phyloP scores from a whole-genome alignment of 2,329 filamentous ascomycete genomes.

The Colletotrichum acutatum region DNA sequence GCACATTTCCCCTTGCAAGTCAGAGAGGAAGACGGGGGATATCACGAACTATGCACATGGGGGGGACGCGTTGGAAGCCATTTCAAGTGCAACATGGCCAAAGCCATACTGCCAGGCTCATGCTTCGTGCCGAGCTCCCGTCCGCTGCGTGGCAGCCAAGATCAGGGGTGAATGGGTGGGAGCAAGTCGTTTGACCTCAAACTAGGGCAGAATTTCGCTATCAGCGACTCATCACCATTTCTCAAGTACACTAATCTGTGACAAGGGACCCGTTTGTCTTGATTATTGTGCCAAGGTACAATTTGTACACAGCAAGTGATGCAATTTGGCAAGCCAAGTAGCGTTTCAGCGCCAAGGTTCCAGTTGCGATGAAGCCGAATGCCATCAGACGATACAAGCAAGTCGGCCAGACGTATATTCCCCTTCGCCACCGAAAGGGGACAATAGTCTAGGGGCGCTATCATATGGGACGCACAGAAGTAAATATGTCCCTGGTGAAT shows the following conservation, averaged over 20 bases:
- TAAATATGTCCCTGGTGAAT: background rate
- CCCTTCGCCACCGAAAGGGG: background rate
- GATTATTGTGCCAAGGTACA: background rate
- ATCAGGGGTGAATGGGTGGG: background rate
- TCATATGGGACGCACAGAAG: background rate
- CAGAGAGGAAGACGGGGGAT: background rate
- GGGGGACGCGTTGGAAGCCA: background rate
- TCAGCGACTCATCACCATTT: background rate
- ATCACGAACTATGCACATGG: background rate
- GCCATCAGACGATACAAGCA: background rate
- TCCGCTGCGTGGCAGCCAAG: background rate
- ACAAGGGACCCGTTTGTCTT: background rate
- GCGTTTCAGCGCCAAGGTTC: background rate
- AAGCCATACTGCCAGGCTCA: background rate
- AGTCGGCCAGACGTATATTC: background rate
- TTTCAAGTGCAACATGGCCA: background rate
- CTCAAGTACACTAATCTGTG: background rate
- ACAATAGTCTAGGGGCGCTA: background rate
- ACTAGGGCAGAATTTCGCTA: background rate
- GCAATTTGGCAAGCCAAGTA: background rate
- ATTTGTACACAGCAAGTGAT: background rate
- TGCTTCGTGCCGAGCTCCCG: background rate
- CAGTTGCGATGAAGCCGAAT: background rate
- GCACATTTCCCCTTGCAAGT: background rate
- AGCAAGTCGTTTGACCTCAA: background rate